Evolutionary conservation across 1,284 basidiomycete species (phyloP).

Genomic region (Pascua sp.): DNA sequence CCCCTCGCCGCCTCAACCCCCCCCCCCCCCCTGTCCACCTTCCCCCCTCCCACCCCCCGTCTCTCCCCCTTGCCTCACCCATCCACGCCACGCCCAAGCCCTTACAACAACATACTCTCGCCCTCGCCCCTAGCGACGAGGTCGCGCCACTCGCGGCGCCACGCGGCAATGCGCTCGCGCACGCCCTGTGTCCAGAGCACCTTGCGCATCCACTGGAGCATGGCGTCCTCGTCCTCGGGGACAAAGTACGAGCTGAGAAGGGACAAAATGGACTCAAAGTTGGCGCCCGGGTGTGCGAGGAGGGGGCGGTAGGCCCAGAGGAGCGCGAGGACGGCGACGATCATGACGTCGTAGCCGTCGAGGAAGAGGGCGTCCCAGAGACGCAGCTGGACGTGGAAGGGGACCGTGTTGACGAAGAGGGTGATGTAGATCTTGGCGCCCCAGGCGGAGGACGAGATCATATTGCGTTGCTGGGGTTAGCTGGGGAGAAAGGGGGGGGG

Average conservation of each 20-base stretch:
- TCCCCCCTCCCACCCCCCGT: too few relatives aligned
- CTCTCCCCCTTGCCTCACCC: too few relatives aligned
- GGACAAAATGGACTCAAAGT: slow-evolving; percentile 85
- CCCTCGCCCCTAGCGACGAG: slow-evolving; percentile 35
- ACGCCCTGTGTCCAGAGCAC: slow-evolving; percentile 68
- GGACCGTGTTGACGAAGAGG: slow-evolving; percentile 89
- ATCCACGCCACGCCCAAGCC: too few relatives aligned
- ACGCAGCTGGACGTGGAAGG: slow-evolving; percentile 89
- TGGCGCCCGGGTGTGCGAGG: slow-evolving; percentile 53
- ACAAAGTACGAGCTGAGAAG: slow-evolving; percentile 87
- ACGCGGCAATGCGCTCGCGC: slow-evolving; percentile 62
- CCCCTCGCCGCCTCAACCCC: too few relatives aligned
- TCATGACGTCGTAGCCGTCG: slow-evolving; percentile 84
- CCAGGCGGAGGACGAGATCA: slow-evolving; percentile 88
- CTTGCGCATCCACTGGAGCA: slow-evolving; percentile 74
- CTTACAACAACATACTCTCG: slow-evolving; percentile 26
- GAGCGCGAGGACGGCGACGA: slow-evolving; percentile 78
- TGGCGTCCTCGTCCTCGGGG: slow-evolving; percentile 75
- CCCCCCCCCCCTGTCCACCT: too few relatives aligned
- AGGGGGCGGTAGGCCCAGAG: slow-evolving; percentile 68
- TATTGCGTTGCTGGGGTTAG: slow-evolving; percentile 62
- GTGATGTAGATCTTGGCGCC: slow-evolving; percentile 99
- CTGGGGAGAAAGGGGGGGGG: too few relatives aligned
- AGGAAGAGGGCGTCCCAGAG: slow-evolving; percentile 91
- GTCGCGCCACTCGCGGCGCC: slow-evolving; percentile 38